Conservation (phyloP, 2,329 filamentous ascomycete genomes). For the Colletotrichum plurivorum region DNA sequence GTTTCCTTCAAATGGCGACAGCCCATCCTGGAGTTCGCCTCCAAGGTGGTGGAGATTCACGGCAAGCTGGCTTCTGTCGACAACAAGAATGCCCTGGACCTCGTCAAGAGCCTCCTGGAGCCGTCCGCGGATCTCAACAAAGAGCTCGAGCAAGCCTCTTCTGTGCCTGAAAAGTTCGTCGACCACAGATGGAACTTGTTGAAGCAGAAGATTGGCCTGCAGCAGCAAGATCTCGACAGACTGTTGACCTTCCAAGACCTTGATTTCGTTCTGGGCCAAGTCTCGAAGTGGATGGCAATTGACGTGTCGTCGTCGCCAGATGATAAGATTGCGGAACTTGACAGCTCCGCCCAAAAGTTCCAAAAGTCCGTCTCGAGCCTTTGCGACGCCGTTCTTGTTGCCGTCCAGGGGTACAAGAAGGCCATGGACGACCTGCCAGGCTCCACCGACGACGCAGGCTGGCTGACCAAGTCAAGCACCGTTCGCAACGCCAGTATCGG, state of each 20-base stretch:
- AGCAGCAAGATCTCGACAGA: conserved; percentile 8
- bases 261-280: conserved; percentile 75
- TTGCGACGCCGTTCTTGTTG: conserved; percentile 84
- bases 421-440: conserved; percentile 66
- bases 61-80: conserved; percentile 71
- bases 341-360: conserved; percentile 57
- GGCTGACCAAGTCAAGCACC: conserved; percentile 54
- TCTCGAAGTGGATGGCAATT: conserved; percentile 70
- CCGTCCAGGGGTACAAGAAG: conserved; percentile 80
- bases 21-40: conserved; percentile 75
- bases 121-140: conserved; percentile 60
- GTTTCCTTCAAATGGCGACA: conserved; percentile 71
- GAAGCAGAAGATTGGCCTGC: conserved; percentile 21
- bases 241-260: conserved; percentile 65
- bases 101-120: conserved; percentile 65
- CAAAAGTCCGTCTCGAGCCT: conserved; percentile 72
- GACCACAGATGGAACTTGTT: conserved; percentile 61
- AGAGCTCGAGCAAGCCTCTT: conserved; percentile 58
- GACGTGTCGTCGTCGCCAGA: not conserved
- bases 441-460: conserved; percentile 71
- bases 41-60: conserved; percentile 76
- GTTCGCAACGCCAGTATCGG: conserved; percentile 29
- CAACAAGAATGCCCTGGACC: conserved; percentile 59
- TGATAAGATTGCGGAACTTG: not conserved
- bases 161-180: conserved; percentile 66